Evolutionary conservation across 2,329 filamentous ascomycete species (phyloP), one percentile per base, ranked within the genome.

Genomic region (Talaromyces sp.): DNA sequence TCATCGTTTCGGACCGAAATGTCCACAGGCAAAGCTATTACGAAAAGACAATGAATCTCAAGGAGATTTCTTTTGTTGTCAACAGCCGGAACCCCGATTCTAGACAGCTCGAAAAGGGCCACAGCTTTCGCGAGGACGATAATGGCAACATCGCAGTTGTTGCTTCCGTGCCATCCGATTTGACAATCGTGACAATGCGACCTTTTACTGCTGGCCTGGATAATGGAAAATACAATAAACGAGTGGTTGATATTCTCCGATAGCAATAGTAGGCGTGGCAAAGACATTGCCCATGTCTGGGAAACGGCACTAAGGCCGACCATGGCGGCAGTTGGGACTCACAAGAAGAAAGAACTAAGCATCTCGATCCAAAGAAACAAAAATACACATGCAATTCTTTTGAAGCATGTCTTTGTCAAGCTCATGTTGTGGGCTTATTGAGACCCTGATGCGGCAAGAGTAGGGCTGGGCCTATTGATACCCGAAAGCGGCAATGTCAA

Each of bases 391-490:
- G 11, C 7, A 22, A n/a, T 47, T 25, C 44, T 47, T 47, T 47
- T 47, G 9, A 11, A 11, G 17, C 36, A 3, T 25, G 19, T 15
- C 19, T 47, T 47, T 47, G 44, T 47, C 5, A 2, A 47, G n/a
- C 8, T n/a, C 25, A 4, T 17, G 11, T 30, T 28, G 49, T 32
- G 49, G 49, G 28, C 49, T 32, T 53, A 53, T 53, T 53, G 25
- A 53, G 11, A 13, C 15, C 49, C 49, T 19, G 27, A n/a, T 53
- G 51, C 49, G 52, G 51, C 11, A 56, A 25, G 13, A n/a, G 42
- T 51, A 51, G 54, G 53, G 32, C 52, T 39, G 36, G 15, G 47
- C 30, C 52, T 62, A 62, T 62, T 62, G 60, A 62, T 52, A 56
- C 57, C 39, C 56, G 13, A 55, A 62, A 55, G 47, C 28, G 60